Base-by-base conservation (phyloP, 805 yeast genomes). In the Kodamaea sagamina region DNA sequence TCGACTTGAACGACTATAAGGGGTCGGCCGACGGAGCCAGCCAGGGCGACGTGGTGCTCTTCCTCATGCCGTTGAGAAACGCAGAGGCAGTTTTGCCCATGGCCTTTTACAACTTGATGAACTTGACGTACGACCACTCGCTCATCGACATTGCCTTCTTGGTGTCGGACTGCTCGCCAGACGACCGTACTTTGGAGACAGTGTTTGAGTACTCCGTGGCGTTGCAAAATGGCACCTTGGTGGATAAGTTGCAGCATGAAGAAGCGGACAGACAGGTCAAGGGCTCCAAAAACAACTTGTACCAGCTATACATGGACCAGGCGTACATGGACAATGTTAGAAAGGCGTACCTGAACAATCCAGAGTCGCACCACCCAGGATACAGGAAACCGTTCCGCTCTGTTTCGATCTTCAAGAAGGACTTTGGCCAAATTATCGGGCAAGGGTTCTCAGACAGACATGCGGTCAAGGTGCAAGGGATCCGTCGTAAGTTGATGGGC, bases 71-170 rank as follows among this genome's bases (percentile, higher is more conserved):
- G 7, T 66, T 88, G 47, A 72, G 95, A 62, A 84, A 88, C 55
- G 95, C 96, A 0, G 85, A 79, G 53, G 71, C 75, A 21, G 90
- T 86, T 15, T 65, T 88, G 48, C 89, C 93, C 9, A 71, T 87
- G 71, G 88, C 89, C 74, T 87, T 89, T 67, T 82, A 83, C 55
- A 86, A 88, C 63, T 67, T 88, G 63, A 86, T 85, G 92, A 87
- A 88, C 61, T 68, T 88, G 63, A 86, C 95, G 1, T 88, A 88
- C 59, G 89, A 86, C 43, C 96, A 89, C 59, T 74, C 78, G 17
- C 66, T 86, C 49, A 83, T 88, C 42, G 96, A 88, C 64, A 71
- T 86, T 47, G 90, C 89, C 12, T 86, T 86, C 55, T 68, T 86
- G 55, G 90, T 86, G 2, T 81, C 88, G 47, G 95, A 86, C 63